A percentile compares a stretch with the other conserved stretches of the same genome.
phyloP scores from a whole-genome alignment of 1,139 yeast genomes.

The Magnusiomyces ingens region DNA sequence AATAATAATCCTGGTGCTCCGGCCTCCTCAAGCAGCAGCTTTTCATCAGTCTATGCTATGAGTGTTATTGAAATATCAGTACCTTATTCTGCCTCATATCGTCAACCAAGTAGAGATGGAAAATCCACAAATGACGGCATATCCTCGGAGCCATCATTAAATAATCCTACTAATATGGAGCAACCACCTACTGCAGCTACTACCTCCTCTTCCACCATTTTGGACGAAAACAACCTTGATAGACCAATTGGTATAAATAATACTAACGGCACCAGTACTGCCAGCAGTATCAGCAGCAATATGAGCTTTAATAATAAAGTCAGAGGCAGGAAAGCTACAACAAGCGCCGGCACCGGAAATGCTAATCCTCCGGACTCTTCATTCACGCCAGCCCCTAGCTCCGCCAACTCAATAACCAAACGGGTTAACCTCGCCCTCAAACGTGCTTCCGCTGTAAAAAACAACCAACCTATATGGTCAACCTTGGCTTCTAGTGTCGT shows the following conservation, averaged over 20 bases:
- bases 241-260: too few species aligned
- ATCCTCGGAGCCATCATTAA: constrained; percentile 8
- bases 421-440: constrained; percentile 18
- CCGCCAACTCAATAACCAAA: not conserved
- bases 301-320: not conserved
- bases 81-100: not conserved
- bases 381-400: not conserved
- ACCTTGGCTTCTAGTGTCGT: constrained; percentile 33
- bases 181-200: constrained; percentile 9
- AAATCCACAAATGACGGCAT: not conserved
- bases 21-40: too few species aligned
- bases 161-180: constrained; percentile 4
- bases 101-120: not conserved
- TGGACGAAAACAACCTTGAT: constrained; percentile 5
- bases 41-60: too few species aligned
- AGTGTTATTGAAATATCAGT: constrained; percentile 2
- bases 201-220: not conserved
- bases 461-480: constrained; percentile 35
- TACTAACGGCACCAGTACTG: too few species aligned
- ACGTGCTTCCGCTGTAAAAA: constrained; percentile 25
- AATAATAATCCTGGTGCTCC: not conserved
- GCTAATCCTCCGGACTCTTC: not conserved
- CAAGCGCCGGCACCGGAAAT: not conserved
- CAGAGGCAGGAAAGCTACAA: not conserved
- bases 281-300: not conserved